Percentiles rank a stretch among this genome's conserved stretches.
phyloP scores from a whole-genome alignment of 306 rosid species.

The Carpinus viminea region DNA sequence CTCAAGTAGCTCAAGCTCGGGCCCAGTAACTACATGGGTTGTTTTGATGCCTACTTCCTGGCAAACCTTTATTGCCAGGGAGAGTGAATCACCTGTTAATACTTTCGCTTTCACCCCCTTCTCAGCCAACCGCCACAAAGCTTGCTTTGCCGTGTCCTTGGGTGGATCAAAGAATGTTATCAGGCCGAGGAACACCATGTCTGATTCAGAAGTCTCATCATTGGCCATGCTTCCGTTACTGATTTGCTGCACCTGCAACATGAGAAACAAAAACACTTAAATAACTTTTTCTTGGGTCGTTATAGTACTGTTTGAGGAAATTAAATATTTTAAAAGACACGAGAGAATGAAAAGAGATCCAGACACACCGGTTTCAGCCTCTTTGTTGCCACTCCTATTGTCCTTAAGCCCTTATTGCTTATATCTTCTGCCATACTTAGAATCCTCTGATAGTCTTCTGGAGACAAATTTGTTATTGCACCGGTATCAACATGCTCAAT shows the following conservation, averaged over 20 bases:
- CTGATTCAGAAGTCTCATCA: conserved; percentile 50
- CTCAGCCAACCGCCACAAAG: conserved; percentile 69
- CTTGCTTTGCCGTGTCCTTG: conserved; percentile 86
- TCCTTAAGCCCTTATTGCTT: conserved; percentile 77
- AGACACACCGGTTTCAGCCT: conserved; percentile 50
- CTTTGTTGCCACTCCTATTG: conserved; percentile 75
- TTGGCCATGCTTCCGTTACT: conserved; percentile 25
- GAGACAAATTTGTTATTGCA: conserved; percentile 36
- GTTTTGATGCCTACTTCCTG: conserved; percentile 81
- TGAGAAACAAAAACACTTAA: background rate
- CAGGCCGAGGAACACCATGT: conserved; percentile 77
- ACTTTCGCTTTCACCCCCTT: conserved; percentile 87
- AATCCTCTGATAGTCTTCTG: conserved; percentile 49
- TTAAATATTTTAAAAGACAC: background rate
- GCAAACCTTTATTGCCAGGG: conserved; percentile 68
- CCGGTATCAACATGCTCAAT: conserved; percentile 46
- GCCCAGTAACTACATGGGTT: conserved; percentile 71
- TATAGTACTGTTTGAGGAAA: no score
- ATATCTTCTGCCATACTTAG: conserved; percentile 55
- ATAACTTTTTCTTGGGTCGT: background rate
- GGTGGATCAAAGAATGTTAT: conserved; percentile 89
- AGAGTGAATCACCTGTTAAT: conserved; percentile 75
- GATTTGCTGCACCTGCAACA: conserved; percentile 35
- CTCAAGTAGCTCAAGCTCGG: conserved; percentile 69
- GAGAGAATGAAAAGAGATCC: conserved; percentile 10